Conservation (phyloP, 140 eudicot species). For the Anethum foeniculum region DNA sequence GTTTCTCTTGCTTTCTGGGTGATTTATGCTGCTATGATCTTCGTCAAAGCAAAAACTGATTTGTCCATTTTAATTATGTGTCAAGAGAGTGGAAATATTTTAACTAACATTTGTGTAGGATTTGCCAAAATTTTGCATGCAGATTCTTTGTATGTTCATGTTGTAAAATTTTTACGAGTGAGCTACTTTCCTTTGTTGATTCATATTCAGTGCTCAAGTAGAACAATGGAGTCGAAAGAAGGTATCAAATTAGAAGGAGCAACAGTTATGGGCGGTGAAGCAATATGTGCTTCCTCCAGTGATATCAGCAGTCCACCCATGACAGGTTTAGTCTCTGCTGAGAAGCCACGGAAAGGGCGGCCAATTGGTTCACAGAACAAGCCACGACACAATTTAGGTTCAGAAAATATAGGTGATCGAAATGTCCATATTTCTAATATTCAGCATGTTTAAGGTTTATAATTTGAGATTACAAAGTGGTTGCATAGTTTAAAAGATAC, state of each 20-base stretch:
- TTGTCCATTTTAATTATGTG: background rate
- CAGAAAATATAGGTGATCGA: conserved; percentile 36
- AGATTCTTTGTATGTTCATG: background rate
- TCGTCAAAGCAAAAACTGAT: background rate
- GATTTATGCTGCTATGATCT: background rate
- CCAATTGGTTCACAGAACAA: conserved; percentile 27
- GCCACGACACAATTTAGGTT: conserved; percentile 29
- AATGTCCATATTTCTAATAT: background rate
- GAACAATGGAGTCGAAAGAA: conserved; percentile 48
- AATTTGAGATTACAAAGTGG: background rate
- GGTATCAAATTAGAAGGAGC: conserved; percentile 27
- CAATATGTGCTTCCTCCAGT: conserved; percentile 21
- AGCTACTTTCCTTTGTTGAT: no score
- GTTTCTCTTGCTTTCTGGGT: background rate
- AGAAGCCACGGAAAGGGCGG: conserved; percentile 32
- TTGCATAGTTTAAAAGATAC: background rate
- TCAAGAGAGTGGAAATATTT: background rate
- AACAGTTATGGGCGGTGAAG: conserved; percentile 35
- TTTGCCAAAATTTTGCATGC: background rate
- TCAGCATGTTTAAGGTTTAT: background rate
- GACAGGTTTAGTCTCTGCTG: conserved; percentile 16
- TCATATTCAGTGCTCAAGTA: background rate
- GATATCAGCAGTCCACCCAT: background rate
- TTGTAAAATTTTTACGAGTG: background rate
- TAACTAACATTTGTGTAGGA: background rate